These are phyloP conservation scores for Ganoderma boninense DNA, from an alignment of 1,284 basidiomycete genomes.

Conservation along the genomic window DNA sequence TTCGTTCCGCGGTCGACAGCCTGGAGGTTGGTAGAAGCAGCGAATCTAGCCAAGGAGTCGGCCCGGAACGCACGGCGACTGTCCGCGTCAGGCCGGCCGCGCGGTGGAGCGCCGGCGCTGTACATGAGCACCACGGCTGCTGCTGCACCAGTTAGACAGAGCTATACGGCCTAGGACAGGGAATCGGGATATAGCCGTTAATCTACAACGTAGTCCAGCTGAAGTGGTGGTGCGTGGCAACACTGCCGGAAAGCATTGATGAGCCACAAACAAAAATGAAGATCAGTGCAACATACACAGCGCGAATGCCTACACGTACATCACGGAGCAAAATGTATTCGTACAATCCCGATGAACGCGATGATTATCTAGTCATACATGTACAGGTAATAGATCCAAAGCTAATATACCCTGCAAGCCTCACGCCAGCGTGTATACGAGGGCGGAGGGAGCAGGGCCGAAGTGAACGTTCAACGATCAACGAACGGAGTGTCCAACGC, in stretches of 20 bases:
- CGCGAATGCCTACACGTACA: neutral
- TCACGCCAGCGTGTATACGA: neutral
- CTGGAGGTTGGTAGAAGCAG: conserved; percentile 1
- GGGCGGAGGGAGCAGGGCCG: neutral
- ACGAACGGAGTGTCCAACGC: neutral
- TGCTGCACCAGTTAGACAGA: neutral
- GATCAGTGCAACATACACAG: neutral
- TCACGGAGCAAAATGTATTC: conserved; percentile 17
- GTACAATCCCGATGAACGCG: conserved; percentile 26
- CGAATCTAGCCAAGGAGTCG: neutral
- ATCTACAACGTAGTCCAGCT: neutral
- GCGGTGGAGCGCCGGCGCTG: neutral
- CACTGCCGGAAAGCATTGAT: neutral
- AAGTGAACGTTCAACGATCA: neutral
- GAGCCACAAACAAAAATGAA: neutral
- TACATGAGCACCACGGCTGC: too few species aligned
- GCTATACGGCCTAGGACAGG: neutral
- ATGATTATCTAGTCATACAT: conserved; percentile 32
- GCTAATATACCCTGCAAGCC: too few species aligned
- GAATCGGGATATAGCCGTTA: neutral
- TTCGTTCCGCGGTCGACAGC: neutral
- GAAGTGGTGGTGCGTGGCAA: neutral
- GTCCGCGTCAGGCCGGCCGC: neutral
- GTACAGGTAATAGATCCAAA: conserved; percentile 23
- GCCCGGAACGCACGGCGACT: neutral